Evolutionary conservation across 257 asterid genomes (phyloP).

Genomic region (Scutellaria minor): DNA sequence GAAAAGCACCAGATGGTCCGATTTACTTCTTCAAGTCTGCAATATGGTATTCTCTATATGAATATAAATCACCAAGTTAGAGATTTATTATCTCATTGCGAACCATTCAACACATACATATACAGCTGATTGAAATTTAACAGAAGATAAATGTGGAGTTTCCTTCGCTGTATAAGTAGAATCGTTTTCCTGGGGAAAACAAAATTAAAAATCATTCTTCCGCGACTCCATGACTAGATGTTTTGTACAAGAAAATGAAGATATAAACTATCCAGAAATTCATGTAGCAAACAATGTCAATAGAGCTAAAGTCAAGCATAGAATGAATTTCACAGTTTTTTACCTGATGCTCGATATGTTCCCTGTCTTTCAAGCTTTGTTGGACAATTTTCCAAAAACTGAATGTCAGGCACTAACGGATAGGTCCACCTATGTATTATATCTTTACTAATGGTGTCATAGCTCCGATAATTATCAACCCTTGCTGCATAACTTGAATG

Average conservation of each 20-base stretch:
- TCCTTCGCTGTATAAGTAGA: not conserved
- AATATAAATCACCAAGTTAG: slow-evolving; percentile 3
- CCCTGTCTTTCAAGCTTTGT: slow-evolving; percentile 80
- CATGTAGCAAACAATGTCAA: slow-evolving; percentile 17
- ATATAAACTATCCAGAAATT: slow-evolving; percentile 13
- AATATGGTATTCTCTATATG: not conserved
- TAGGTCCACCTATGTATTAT: slow-evolving; percentile 95
- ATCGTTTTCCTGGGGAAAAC: not conserved
- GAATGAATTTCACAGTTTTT: slow-evolving; percentile 27
- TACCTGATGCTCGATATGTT: slow-evolving; percentile 82
- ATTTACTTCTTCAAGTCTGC: slow-evolving; percentile 18
- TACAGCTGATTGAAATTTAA: not conserved
- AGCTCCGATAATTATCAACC: slow-evolving; percentile 89
- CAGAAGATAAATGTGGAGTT: slow-evolving; percentile 13
- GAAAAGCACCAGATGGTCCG: slow-evolving; percentile 15
- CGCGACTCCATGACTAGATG: slow-evolving; percentile 26
- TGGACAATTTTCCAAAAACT: slow-evolving; percentile 59
- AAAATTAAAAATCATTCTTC: not conserved
- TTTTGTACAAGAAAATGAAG: slow-evolving; percentile 21
- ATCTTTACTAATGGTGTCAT: slow-evolving; percentile 92
- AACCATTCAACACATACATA: slow-evolving; percentile 13
- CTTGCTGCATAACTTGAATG: slow-evolving; percentile 96
- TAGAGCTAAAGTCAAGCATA: slow-evolving; percentile 8
- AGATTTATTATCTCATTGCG: slow-evolving; percentile 22
- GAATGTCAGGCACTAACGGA: slow-evolving; percentile 95